Evolutionary conservation across 805 yeast species (phyloP).

Genomic region (Maudiozyma turicensis): DNA sequence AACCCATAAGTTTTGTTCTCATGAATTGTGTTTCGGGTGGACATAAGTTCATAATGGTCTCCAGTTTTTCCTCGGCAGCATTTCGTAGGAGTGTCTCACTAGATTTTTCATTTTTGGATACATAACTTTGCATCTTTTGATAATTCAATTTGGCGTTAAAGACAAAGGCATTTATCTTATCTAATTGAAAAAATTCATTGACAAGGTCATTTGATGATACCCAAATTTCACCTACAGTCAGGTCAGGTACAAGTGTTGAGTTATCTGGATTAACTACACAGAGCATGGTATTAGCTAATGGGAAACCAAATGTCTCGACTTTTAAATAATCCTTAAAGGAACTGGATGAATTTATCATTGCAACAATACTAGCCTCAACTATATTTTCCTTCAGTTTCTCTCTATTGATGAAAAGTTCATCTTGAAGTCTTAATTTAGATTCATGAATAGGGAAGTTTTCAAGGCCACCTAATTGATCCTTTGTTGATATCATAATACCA

Average conservation of each 20-base stretch:
- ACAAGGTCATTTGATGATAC: conserved; percentile 87
- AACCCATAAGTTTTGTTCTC: conserved; percentile 86
- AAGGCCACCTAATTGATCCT: conserved; percentile 63
- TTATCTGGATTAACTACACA: conserved; percentile 95
- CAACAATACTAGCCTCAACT: conserved; percentile 24
- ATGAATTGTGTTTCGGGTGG: conserved; percentile 39
- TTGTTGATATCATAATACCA: conserved; percentile 84
- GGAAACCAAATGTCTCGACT: conserved; percentile 89
- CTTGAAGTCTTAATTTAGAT: conserved; percentile 23
- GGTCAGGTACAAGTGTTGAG: conserved; percentile 55
- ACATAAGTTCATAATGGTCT: conserved; percentile 22
- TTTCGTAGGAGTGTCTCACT: neutral
- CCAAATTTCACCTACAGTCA: conserved; percentile 94
- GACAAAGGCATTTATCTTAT: conserved; percentile 28
- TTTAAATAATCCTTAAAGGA: conserved; percentile 44
- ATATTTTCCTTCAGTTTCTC: conserved; percentile 29
- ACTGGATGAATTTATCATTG: conserved; percentile 25
- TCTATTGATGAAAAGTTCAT: conserved; percentile 27
- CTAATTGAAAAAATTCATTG: conserved; percentile 35
- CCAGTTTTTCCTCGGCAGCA: conserved; percentile 17
- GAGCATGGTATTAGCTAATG: conserved; percentile 85
- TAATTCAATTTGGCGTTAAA: conserved; percentile 28
- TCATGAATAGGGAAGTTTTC: conserved; percentile 27
- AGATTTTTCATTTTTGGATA: conserved; percentile 4
- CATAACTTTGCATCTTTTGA: conserved; percentile 20